A percentile compares a stretch with the other conserved stretches of the same genome.
Conservation (phyloP, 345 rosid species). For the Linum trigynum region DNA sequence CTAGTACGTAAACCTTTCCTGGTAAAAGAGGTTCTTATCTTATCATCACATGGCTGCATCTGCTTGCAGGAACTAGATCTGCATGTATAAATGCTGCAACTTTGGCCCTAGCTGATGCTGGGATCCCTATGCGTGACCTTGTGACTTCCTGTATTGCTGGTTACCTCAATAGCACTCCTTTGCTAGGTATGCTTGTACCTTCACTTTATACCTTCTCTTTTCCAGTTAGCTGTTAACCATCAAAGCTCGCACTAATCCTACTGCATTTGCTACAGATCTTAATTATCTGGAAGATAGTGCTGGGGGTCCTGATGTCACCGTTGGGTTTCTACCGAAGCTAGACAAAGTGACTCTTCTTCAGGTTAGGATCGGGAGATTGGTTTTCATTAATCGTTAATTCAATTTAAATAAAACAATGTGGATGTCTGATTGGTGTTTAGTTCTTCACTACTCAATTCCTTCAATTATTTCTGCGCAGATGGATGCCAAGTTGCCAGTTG, state of each 20-base stretch:
- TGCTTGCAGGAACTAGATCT: slow-evolving; percentile 65
- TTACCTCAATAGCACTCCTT: slow-evolving; percentile 73
- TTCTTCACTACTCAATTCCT: not conserved
- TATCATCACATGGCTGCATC: not conserved
- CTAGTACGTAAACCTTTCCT: not conserved
- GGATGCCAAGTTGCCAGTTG: slow-evolving; percentile 78
- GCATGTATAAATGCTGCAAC: slow-evolving; percentile 98
- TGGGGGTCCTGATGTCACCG: slow-evolving; percentile 93
- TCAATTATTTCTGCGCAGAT: slow-evolving; percentile 38
- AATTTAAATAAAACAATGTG: not conserved
- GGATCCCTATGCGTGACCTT: slow-evolving; percentile 92
- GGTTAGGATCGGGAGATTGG: slow-evolving; percentile 31
- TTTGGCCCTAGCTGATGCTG: slow-evolving; percentile 94
- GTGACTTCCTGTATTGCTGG: slow-evolving; percentile 95
- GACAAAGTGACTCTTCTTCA: slow-evolving; percentile 96
- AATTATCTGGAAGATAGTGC: slow-evolving; percentile 93
- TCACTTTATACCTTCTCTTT: no score
- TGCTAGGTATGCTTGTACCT: slow-evolving; percentile 49
- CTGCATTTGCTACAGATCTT: slow-evolving; percentile 34
- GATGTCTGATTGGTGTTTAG: not conserved
- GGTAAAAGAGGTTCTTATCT: not conserved
- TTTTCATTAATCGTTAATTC: not conserved
- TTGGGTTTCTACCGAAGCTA: slow-evolving; percentile 70
- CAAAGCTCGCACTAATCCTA: not conserved
- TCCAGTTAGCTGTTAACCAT: no score